Percentiles rank a stretch among this genome's conserved stretches.
phyloP scores from a whole-genome alignment of 768 basidiomycete genomes.

The Tulasnella calospora region DNA sequence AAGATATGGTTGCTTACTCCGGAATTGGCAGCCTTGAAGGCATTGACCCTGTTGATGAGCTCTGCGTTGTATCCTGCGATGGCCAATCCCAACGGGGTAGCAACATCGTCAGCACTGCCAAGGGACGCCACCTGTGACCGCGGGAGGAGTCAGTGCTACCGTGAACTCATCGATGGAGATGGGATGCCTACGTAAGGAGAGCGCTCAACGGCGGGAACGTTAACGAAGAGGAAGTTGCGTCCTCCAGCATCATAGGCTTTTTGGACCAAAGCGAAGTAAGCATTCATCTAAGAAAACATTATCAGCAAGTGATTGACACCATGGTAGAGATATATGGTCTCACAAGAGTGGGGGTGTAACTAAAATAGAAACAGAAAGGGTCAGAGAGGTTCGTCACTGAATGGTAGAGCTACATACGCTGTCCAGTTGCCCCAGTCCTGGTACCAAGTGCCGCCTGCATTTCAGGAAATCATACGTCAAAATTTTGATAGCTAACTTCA shows the following conservation, averaged over 20 bases:
- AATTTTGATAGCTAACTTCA: too few relatives aligned
- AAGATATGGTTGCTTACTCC: not conserved
- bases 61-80: conserved; percentile 52
- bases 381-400: too few relatives aligned
- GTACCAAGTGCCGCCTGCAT: not conserved
- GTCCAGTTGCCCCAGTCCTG: not conserved
- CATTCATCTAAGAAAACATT: conserved; percentile 32
- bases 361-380: not conserved
- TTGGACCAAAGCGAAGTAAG: conserved; percentile 46
- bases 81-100: conserved; percentile 33
- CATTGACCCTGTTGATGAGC: conserved; percentile 40
- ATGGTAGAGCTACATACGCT: not conserved
- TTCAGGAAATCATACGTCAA: not conserved
- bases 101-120: not conserved
- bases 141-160: not conserved
- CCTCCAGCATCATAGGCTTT: conserved; percentile 48
- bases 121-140: not conserved
- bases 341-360: conserved; percentile 7
- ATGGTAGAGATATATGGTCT: conserved; percentile 30
- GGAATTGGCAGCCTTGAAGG: conserved; percentile 30
- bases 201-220: conserved; percentile 54
- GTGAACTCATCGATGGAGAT: too few relatives aligned
- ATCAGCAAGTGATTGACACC: conserved; percentile 13
- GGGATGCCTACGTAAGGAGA: conserved; percentile 52
- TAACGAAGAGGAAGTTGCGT: conserved; percentile 59